A percentile compares a stretch with the other conserved stretches of the same genome.
phyloP scores from a whole-genome alignment of 2,329 filamentous ascomycete genomes.

The Anisogramma anomala region DNA sequence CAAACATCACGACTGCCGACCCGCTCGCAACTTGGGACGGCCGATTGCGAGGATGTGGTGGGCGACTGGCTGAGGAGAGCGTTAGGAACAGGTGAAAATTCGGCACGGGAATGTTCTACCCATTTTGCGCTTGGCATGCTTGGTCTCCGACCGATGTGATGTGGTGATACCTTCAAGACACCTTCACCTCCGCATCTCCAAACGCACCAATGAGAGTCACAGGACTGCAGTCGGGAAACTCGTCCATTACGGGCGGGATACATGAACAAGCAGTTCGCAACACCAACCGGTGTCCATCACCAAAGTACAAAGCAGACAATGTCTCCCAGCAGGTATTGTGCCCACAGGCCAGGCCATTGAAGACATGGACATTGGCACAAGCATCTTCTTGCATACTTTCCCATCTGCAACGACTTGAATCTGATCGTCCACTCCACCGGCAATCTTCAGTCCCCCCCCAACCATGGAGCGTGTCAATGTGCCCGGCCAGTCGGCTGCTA shows the following conservation, averaged over 20 bases:
- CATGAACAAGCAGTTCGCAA: too few relatives aligned
- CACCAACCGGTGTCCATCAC: background rate
- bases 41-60: background rate
- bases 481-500: background rate
- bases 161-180: too few relatives aligned
- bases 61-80: background rate
- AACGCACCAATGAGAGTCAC: too few relatives aligned
- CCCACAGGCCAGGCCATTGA: background rate
- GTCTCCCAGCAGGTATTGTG: background rate
- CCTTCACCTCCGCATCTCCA: too few relatives aligned
- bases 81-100: too few relatives aligned
- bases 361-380: background rate
- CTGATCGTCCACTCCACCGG: background rate
- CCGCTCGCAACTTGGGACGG: background rate
- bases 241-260: too few relatives aligned
- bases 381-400: background rate
- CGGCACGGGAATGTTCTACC: too few relatives aligned
- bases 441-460: background rate
- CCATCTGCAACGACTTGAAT: background rate
- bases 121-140: too few relatives aligned
- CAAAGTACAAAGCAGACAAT: background rate
- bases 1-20: background rate
- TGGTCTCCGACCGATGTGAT: too few relatives aligned
- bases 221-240: too few relatives aligned
- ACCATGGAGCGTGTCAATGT: background rate